These are phyloP conservation scores for Penicillium sp. DNA, from an alignment of 2,329 filamentous ascomycete species.

Conservation along the genomic window DNA sequence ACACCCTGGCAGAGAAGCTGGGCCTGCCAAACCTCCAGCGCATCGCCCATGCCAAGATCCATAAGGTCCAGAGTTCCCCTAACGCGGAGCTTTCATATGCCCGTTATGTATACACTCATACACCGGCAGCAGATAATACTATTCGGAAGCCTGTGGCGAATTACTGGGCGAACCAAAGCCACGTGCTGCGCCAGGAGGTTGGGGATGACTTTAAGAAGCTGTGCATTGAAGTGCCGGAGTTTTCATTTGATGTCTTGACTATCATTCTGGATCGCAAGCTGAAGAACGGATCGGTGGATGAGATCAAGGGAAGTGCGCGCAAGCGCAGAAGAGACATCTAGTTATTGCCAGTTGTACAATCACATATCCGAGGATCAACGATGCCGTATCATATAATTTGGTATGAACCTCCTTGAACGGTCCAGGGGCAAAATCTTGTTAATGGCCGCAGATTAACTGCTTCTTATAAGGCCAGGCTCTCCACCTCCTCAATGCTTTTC, in stretches of 20 bases:
- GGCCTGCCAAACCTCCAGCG: constrained; percentile 65
- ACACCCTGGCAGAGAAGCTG: constrained; percentile 82
- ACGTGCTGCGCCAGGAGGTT: constrained; percentile 79
- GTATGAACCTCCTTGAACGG: background rate
- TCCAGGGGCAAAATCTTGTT: too few species aligned
- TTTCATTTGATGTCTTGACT: constrained; percentile 86
- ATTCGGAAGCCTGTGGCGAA: constrained; percentile 82
- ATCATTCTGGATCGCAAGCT: constrained; percentile 46
- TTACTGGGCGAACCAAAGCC: constrained; percentile 81
- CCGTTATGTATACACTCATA: constrained; percentile 82
- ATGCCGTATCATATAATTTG: background rate
- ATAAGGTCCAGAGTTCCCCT: constrained; percentile 82
- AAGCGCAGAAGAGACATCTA: constrained; percentile 37
- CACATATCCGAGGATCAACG: background rate
- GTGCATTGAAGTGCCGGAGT: constrained; percentile 86
- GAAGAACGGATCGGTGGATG: constrained; percentile 35
- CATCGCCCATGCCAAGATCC: constrained; percentile 84
- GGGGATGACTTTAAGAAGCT: constrained; percentile 80
- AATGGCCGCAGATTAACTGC: background rate
- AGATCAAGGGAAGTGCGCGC: constrained; percentile 35
- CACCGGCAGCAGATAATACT: constrained; percentile 62
- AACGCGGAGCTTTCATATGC: constrained; percentile 90
- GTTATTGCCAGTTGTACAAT: background rate
- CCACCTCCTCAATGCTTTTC: constrained; percentile 66
- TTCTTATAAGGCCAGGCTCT: constrained; percentile 41